Percentiles rank a stretch among this genome's conserved stretches.
phyloP scores from a whole-genome alignment of 345 rosid species.

The Salix arbutifolia region DNA sequence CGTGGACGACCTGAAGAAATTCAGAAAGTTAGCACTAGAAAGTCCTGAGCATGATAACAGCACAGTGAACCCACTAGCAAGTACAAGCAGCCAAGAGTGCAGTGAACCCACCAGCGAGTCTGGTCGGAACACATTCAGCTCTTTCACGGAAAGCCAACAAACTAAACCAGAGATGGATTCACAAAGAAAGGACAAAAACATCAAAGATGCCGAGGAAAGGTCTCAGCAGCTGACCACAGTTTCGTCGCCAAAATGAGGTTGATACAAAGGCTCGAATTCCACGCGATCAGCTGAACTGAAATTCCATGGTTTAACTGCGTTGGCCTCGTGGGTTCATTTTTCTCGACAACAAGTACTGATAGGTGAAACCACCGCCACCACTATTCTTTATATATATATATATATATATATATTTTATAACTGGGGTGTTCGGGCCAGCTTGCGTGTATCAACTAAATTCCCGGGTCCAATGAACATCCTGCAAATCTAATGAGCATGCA shows the following conservation, averaged over 20 bases:
- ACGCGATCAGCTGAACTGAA: neutral
- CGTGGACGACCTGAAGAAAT: conserved; percentile 22
- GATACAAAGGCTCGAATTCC: neutral
- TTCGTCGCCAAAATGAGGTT: neutral
- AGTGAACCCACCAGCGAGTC: conserved; percentile 11
- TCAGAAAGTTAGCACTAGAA: conserved; percentile 21
- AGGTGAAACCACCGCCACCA: neutral
- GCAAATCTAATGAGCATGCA: no score
- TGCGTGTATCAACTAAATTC: no score
- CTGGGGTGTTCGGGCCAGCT: no score
- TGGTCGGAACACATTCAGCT: conserved; percentile 5
- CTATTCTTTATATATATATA: neutral
- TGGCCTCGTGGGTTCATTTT: neutral
- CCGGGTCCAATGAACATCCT: no score
- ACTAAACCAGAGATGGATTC: conserved; percentile 14
- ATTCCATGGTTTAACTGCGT: neutral
- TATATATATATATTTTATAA: no score
- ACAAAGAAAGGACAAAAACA: neutral
- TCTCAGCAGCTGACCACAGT: neutral
- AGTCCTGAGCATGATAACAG: conserved; percentile 9
- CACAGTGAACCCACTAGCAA: conserved; percentile 10
- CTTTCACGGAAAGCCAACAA: conserved; percentile 10
- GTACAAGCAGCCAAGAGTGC: neutral
- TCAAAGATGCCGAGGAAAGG: neutral
- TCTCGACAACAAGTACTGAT: neutral